Base-by-base conservation (phyloP, 306 rosid species). In the Vigna nakashimae region DNA sequence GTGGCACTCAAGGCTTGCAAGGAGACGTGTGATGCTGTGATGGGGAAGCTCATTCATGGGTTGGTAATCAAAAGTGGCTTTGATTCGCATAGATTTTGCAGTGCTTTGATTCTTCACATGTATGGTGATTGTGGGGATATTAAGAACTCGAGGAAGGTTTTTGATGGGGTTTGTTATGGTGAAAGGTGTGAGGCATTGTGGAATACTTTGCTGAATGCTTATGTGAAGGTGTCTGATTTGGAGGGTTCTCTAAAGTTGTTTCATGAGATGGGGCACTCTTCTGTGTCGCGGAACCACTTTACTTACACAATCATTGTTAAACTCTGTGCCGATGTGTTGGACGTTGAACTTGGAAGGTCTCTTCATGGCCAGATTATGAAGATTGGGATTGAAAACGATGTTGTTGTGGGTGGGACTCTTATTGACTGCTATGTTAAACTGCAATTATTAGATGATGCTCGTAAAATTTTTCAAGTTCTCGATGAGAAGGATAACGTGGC, bases 1-100 rank as follows among this genome's bases (percentile, higher is more conserved):
- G 77, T 82, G 80, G 84, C 84, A 12, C 84, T 85, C 75, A 85
- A 75, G 80, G 88, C 82, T 36, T 85, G 88, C 67, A 78, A 84
- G 76, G 71, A 79, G 20, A 46, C 56, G 82, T 13, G 50, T 24
- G 69, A 79, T 72, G 24, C 13, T 74, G 28, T 77, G 8, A 56
- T 71, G 79, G 88, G 86, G 30, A 64, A 64, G 81, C 63, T 78
- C 71, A 79, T 85, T 45, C 88, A 85, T 70, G 88, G 88, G 6
- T 74, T 48, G 69, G 59, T 82, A 62, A 49, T 79, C 66, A 85
- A 85, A 76, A 74, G 53, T 36, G 88, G 88, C 42, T 78, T 82
- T 49, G 82, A 58, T 59, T 82, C 18, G 3, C 30, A 75, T 58
- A 40, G 65, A 18, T 78, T 78, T 57, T 85, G 86, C 36, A 17